Evolutionary conservation across 2,329 filamentous ascomycete species (phyloP).

Genomic region (Incumbomyces delicatus): DNA sequence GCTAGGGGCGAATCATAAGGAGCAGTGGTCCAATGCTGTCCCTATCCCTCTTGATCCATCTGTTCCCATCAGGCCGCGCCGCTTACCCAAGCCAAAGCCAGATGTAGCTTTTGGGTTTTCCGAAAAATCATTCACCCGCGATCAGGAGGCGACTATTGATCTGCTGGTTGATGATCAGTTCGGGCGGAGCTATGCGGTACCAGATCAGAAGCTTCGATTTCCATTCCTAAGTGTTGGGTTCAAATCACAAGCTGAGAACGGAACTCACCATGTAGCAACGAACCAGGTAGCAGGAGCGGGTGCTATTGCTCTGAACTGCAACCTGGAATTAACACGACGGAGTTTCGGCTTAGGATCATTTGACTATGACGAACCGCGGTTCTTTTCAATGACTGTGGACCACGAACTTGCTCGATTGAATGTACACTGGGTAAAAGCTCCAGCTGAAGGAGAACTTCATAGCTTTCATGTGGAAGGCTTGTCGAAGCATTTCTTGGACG

Average conservation of each 20-base stretch:
- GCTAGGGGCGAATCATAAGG: not conserved
- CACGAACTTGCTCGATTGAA: conserved; percentile 4
- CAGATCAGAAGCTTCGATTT: conserved; percentile 3
- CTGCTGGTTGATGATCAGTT: conserved; percentile 6
- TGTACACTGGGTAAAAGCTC: conserved; percentile 9
- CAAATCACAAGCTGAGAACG: conserved; percentile 7
- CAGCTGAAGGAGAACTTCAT: not conserved
- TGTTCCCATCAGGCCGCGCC: not conserved
- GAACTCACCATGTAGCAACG: conserved; percentile 6
- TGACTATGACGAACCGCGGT: conserved; percentile 9
- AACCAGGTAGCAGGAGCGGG: conserved; percentile 10
- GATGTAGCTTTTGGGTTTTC: conserved; percentile 8
- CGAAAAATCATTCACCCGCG: conserved; percentile 1
- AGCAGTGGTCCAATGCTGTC: not conserved
- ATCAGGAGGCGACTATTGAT: conserved; percentile 5
- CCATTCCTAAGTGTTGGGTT: conserved; percentile 6
- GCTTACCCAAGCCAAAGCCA: conserved; percentile 1
- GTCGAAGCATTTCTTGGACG: conserved; percentile 3
- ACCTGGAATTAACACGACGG: conserved; percentile 7
- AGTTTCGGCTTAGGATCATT: not conserved
- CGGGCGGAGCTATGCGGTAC: conserved; percentile 2
- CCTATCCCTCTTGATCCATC: not conserved
- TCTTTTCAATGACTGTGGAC: conserved; percentile 11
- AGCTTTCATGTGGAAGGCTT: conserved; percentile 8
- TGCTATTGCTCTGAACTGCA: conserved; percentile 2